Percentiles rank a stretch among this genome's conserved stretches.
phyloP scores from a whole-genome alignment of 257 asterid genomes.

The Forsythia suspensa region DNA sequence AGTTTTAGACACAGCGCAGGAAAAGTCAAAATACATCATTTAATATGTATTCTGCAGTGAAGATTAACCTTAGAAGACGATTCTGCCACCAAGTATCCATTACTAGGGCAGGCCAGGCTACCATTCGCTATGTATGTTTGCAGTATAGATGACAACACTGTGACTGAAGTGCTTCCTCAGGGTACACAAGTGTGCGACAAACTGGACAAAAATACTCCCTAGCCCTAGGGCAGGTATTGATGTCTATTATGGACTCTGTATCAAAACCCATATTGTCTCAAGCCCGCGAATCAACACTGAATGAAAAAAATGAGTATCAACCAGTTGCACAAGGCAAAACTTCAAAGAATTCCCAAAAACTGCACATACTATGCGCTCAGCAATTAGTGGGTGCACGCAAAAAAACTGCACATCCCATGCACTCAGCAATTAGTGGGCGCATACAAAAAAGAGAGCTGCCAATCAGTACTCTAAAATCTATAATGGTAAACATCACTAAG shows the following conservation, averaged over 20 bases:
- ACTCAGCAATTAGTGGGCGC: no score
- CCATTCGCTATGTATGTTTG: slow-evolving; percentile 75
- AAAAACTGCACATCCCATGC: no score
- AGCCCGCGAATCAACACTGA: background rate
- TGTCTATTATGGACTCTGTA: slow-evolving; percentile 77
- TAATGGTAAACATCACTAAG: no score
- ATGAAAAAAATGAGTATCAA: background rate
- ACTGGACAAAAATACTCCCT: slow-evolving; percentile 81
- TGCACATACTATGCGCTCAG: no score
- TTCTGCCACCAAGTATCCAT: slow-evolving; percentile 86
- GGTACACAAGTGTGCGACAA: slow-evolving; percentile 91
- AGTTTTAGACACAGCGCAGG: slow-evolving; percentile 14
- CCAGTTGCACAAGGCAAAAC: no score
- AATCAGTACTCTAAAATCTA: no score
- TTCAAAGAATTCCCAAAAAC: no score
- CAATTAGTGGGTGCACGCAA: no score
- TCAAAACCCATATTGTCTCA: slow-evolving; percentile 78
- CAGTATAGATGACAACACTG: slow-evolving; percentile 92
- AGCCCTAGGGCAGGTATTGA: slow-evolving; percentile 68
- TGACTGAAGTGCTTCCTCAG: slow-evolving; percentile 80
- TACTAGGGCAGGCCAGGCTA: slow-evolving; percentile 85
- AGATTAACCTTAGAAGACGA: slow-evolving; percentile 84
- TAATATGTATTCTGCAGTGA: no score
- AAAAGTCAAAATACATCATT: background rate
- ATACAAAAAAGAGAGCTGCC: no score